Base-by-base conservation (phyloP, 352 stramenopile species). In the Phytophthora palmivora region DNA sequence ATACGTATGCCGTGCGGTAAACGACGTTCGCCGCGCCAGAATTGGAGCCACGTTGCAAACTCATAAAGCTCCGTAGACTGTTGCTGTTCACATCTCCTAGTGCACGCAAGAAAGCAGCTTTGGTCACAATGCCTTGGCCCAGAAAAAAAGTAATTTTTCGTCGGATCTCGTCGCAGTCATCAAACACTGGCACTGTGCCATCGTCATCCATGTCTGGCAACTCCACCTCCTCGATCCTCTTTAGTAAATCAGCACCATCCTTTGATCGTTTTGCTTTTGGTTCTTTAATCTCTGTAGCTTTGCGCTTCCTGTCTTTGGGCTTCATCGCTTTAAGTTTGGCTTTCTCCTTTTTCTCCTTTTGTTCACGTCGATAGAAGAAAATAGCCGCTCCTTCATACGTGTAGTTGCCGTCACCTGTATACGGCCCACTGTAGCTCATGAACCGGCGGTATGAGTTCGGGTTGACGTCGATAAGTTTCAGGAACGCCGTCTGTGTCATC, bases 141-240 rank as follows among this genome's bases (percentile, higher is more conserved):
- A 82, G 45, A 24, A 84, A 53, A 12, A 67, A 51, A 19, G 63
- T 59, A 28, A 85, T n/a, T 73, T 38, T 88, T 81, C 50, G 74
- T 74, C 73, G 73, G 24, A 83, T 63, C 3, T 72, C 74, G 30
- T 87, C 75, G 58, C 75, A 83, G 55, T 84, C 71, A 54, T 85
- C 78, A 36, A 56, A 87, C 45, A 87, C 72, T 18, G 70, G 66
- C 19, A 81, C 41, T 11, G 63, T 55, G 52, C 78, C 72, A 24
- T 68, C 41, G 12, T 68, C 59, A 37, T 46, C 44, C 39, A 24
- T 37, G 15, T 42, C 44, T 44, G 42, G 28, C 22, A 87, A 47
- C 39, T 58, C 12, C 15, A 82, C 59, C n/a, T 63, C 61, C n/a
- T 71, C 45, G 57, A 82, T 66, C 19, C 73, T 58, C 34, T 67